Conservation (phyloP, 73 alveolate genomes). For the Paramecium sexaurelia region DNA sequence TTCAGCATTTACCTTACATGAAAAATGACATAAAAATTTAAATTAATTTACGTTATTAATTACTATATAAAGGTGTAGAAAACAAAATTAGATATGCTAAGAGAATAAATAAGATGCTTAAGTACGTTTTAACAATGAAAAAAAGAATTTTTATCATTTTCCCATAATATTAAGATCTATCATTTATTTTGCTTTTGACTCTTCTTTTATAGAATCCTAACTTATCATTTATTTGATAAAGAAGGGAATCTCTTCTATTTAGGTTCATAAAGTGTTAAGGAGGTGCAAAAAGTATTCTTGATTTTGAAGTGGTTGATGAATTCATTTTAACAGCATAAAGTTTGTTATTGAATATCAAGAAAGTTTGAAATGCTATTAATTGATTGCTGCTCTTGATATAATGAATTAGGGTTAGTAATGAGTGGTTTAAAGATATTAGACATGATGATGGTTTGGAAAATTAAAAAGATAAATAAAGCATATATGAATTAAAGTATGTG, state of each 20-base stretch:
- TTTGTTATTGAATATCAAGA: background rate
- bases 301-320: background rate
- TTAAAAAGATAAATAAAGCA: conserved; percentile 30
- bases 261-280: background rate
- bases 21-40: background rate
- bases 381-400: background rate
- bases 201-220: background rate
- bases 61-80: background rate
- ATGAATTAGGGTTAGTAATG: background rate
- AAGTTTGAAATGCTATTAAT: background rate
- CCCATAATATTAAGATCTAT: background rate
- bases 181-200: background rate
- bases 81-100: background rate
- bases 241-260: background rate
- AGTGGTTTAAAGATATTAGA: background rate
- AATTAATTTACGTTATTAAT: conserved; percentile 1
- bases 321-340: background rate
- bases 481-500: background rate
- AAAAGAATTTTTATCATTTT: background rate
- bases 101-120: background rate
- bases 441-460: background rate
- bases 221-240: background rate
- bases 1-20: background rate
- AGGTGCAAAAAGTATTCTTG: background rate
- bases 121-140: background rate